Evolutionary conservation across 2,329 filamentous ascomycete species (phyloP).

Genomic region (Dendryphion nanum): DNA sequence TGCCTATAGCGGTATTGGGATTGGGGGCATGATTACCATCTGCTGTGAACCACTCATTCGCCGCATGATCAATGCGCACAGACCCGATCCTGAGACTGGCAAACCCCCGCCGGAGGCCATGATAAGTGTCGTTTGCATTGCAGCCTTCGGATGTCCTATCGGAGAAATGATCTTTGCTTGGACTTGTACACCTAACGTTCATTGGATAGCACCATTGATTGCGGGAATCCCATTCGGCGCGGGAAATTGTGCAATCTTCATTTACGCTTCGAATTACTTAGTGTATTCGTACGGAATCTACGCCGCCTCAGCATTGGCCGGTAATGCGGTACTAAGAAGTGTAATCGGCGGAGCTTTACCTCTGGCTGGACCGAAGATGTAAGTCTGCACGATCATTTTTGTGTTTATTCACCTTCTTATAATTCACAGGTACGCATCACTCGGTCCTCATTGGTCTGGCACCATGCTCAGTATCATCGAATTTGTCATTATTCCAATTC

Average conservation of each 20-base stretch:
- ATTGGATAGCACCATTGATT: constrained; percentile 77
- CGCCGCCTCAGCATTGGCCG: constrained; percentile 75
- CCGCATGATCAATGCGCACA: constrained; percentile 73
- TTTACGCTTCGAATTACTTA: constrained; percentile 79
- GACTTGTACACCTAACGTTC: constrained; percentile 78
- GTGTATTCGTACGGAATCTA: constrained; percentile 79
- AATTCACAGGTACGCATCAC: constrained; percentile 52
- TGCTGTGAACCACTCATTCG: constrained; percentile 66
- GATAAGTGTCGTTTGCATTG: constrained; percentile 76
- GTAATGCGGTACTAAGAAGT: constrained; percentile 72
- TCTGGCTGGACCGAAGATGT: constrained; percentile 68
- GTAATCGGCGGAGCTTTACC: constrained; percentile 76
- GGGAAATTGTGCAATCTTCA: constrained; percentile 76
- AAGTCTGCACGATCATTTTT: constrained; percentile 4
- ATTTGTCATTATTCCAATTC: constrained; percentile 73
- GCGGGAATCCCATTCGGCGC: constrained; percentile 77
- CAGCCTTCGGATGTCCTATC: constrained; percentile 68
- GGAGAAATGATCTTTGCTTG: constrained; percentile 86
- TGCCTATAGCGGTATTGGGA: constrained; percentile 70
- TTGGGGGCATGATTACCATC: constrained; percentile 57
- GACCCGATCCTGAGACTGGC: constrained; percentile 71
- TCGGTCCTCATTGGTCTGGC: constrained; percentile 77
- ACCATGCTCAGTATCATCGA: constrained; percentile 74
- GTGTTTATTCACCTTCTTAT: background rate
- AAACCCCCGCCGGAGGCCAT: constrained; percentile 75